A percentile compares a stretch with the other conserved stretches of the same genome.
These are phyloP conservation scores for Fusarium penzigii DNA, from an alignment of 2,329 filamentous ascomycete genomes.

Conservation along the genomic window DNA sequence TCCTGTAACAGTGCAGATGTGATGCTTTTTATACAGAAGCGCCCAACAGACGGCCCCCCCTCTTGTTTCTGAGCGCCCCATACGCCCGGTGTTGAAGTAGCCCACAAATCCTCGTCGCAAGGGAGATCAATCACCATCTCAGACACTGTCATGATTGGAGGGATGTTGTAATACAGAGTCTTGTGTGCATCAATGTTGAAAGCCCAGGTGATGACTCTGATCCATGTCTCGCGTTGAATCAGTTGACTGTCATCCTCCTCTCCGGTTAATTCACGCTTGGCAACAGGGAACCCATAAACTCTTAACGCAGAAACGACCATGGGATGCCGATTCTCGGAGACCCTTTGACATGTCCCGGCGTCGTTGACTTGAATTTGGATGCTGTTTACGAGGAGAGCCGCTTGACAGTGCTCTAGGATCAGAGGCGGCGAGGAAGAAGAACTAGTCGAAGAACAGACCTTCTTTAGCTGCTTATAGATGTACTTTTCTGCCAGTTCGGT, in stretches of 20 bases:
- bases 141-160: constrained; percentile 5
- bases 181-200: constrained; percentile 12
- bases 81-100: neutral
- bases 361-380: constrained; percentile 9
- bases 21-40: neutral
- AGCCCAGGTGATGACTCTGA: constrained; percentile 14
- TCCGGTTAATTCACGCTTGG: neutral
- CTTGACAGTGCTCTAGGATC: constrained; percentile 15
- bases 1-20: constrained; percentile 7
- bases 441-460: neutral
- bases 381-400: constrained; percentile 6
- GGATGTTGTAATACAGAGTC: constrained; percentile 12
- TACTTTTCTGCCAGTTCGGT: constrained; percentile 14
- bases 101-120: constrained; percentile 12
- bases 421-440: neutral
- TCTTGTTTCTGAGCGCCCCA: neutral
- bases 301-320: constrained; percentile 6
- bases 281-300: neutral
- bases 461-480: constrained; percentile 11
- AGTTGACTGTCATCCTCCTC: constrained; percentile 1
- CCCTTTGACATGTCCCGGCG: constrained; percentile 3
- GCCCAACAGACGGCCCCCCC: neutral
- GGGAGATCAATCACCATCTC: constrained; percentile 20
- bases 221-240: constrained; percentile 14
- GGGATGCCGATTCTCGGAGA: constrained; percentile 7